These are phyloP conservation scores for Colletotrichum tamarilloi DNA, from an alignment of 2,329 filamentous ascomycete genomes.

Conservation along the genomic window DNA sequence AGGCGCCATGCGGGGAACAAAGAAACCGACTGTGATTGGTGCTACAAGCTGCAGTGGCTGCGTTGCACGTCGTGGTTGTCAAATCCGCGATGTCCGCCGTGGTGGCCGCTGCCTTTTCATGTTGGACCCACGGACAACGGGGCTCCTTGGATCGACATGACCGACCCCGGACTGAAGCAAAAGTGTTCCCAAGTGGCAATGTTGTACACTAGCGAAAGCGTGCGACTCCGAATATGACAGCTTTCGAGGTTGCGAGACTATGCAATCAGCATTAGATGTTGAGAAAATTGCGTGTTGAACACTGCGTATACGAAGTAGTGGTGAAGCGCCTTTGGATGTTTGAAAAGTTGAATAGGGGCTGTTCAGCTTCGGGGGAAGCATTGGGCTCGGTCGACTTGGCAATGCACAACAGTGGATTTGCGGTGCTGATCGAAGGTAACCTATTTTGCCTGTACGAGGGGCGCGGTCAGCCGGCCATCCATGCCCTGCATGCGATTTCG, in stretches of 20 bases:
- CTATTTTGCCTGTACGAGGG: conserved; percentile 15
- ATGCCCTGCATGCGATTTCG: conserved; percentile 28
- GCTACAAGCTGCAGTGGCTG: conserved; percentile 2
- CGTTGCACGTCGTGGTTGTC: conserved; percentile 11
- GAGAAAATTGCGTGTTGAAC: not conserved
- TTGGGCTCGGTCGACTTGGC: conserved; percentile 23
- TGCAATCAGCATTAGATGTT: not conserved
- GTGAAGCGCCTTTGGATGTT: not conserved
- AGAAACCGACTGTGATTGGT: conserved; percentile 10
- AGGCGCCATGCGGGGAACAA: conserved; percentile 25
- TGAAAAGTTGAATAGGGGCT: conserved; percentile 15
- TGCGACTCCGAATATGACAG: not conserved
- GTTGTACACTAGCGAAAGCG: not conserved
- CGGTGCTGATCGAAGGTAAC: conserved; percentile 22
- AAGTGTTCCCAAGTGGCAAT: not conserved
- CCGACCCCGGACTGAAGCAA: conserved; percentile 7
- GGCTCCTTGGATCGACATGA: conserved; percentile 17
- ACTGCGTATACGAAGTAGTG: not conserved
- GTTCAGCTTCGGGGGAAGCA: conserved; percentile 2
- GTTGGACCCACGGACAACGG: conserved; percentile 19
- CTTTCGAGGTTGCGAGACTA: not conserved
- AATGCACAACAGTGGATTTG: conserved; percentile 22
- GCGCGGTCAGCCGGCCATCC: conserved; percentile 5
- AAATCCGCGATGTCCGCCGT: conserved; percentile 23
- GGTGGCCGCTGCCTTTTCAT: conserved; percentile 5